Conservation (phyloP, 768 basidiomycete genomes). For the Amanita phalloides region DNA sequence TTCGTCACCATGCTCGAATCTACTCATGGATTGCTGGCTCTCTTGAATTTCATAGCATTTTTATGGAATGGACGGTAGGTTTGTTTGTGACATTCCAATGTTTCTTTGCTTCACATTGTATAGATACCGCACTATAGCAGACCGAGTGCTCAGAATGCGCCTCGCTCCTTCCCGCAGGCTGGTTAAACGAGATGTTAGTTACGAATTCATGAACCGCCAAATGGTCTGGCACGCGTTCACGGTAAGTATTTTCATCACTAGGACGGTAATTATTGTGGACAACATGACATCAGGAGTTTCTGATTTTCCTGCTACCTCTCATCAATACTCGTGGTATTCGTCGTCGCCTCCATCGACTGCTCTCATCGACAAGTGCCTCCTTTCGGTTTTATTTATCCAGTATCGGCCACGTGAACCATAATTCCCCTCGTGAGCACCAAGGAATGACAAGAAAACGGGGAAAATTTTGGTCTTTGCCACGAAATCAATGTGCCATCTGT, state of each 20-base stretch:
- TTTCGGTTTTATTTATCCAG: neutral
- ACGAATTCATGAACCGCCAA: slow-evolving; percentile 99
- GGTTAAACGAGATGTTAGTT: slow-evolving; percentile 79
- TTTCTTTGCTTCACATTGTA: neutral
- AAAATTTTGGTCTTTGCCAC: slow-evolving; percentile 58
- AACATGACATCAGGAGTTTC: slow-evolving; percentile 69
- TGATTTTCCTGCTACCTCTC: slow-evolving; percentile 85
- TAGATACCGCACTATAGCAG: slow-evolving; percentile 74
- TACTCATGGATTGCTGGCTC: slow-evolving; percentile 44
- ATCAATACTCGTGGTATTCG: slow-evolving; percentile 60
- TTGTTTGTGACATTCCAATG: neutral
- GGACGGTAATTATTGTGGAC: neutral
- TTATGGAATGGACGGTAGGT: slow-evolving; percentile 79
- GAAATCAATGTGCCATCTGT: slow-evolving; percentile 85
- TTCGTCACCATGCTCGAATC: slow-evolving; percentile 58
- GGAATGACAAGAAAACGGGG: slow-evolving; percentile 24
- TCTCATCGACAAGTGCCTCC: slow-evolving; percentile 18
- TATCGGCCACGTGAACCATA: neutral
- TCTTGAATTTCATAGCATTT: slow-evolving; percentile 76
- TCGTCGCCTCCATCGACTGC: slow-evolving; percentile 36
- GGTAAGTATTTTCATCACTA: slow-evolving; percentile 33
- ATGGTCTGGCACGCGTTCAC: slow-evolving; percentile 99
- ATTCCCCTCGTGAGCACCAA: neutral
- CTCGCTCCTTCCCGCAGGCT: slow-evolving; percentile 63
- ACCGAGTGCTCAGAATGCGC: slow-evolving; percentile 65